phyloP scores from a whole-genome alignment of 768 basidiomycete species.

The Pholiota conissans region DNA sequence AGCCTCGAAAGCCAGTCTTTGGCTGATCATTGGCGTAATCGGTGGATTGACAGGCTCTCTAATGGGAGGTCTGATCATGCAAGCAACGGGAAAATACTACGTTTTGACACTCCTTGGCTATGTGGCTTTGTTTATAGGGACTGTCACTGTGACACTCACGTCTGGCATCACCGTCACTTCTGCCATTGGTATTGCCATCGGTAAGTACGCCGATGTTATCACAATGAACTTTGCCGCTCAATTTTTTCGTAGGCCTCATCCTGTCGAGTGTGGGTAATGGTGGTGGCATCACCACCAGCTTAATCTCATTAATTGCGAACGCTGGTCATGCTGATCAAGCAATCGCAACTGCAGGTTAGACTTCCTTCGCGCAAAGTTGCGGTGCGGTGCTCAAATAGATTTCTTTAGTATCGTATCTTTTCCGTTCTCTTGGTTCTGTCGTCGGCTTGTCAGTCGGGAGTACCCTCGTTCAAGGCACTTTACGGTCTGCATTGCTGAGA shows the following conservation, averaged over 20 bases:
- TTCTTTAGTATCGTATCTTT: constrained; percentile 63
- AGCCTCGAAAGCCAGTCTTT: constrained; percentile 50
- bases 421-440: constrained; percentile 62
- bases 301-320: constrained; percentile 64
- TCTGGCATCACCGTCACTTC: constrained; percentile 40
- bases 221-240: too few relatives aligned
- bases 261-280: constrained; percentile 41
- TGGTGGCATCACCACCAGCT: constrained; percentile 51
- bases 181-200: constrained; percentile 36
- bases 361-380: too few relatives aligned
- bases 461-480: constrained; percentile 52
- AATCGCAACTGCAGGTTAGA: constrained; percentile 60
- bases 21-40: constrained; percentile 50
- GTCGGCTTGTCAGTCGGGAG: constrained; percentile 57
- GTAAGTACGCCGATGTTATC: constrained; percentile 29
- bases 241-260: constrained; percentile 29
- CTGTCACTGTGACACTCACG: constrained; percentile 33
- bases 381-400: too few relatives aligned
- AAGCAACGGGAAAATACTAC: constrained; percentile 59
- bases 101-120: constrained; percentile 46
- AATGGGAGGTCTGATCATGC: constrained; percentile 52
- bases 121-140: constrained; percentile 36
- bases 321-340: constrained; percentile 63
- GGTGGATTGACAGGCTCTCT: constrained; percentile 50
- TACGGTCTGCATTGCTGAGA: constrained; percentile 42